These are phyloP conservation scores for Isoetes taiwanensis DNA, from an alignment of 75 land plant species.

Conservation along the genomic window DNA sequence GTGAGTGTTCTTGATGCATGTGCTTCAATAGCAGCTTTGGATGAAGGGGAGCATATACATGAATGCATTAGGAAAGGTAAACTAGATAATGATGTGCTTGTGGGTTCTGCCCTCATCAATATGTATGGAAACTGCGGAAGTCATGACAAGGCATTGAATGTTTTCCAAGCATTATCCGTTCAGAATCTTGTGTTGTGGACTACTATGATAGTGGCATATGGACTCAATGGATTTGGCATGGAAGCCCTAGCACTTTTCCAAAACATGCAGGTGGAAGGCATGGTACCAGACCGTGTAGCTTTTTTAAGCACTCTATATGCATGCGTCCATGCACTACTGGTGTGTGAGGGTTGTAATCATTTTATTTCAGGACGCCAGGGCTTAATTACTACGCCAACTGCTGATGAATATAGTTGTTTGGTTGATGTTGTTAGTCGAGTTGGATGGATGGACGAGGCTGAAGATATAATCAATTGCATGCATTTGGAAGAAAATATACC, in stretches of 20 bases:
- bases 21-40: constrained; percentile 10
- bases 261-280: constrained; percentile 2
- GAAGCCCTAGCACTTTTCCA: constrained; percentile 6
- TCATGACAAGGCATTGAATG: constrained; percentile 15
- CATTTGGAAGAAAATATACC: too few species aligned
- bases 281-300: constrained; percentile 22
- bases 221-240: constrained; percentile 7
- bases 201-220: constrained; percentile 21
- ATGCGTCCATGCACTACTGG: too few species aligned
- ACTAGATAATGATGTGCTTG: not conserved
- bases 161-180: constrained; percentile 12
- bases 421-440: too few species aligned
- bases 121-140: constrained; percentile 27
- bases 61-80: constrained; percentile 3
- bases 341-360: too few species aligned
- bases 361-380: too few species aligned
- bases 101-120: constrained; percentile 12
- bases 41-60: constrained; percentile 12
- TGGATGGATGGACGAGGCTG: too few species aligned
- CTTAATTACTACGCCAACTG: too few species aligned
- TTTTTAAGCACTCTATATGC: too few species aligned
- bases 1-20: constrained; percentile 20
- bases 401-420: too few species aligned
- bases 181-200: constrained; percentile 29
- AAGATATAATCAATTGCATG: too few species aligned